Evolutionary conservation across 2,329 filamentous ascomycete species (phyloP).

Genomic region (Colletotrichum siamense): DNA sequence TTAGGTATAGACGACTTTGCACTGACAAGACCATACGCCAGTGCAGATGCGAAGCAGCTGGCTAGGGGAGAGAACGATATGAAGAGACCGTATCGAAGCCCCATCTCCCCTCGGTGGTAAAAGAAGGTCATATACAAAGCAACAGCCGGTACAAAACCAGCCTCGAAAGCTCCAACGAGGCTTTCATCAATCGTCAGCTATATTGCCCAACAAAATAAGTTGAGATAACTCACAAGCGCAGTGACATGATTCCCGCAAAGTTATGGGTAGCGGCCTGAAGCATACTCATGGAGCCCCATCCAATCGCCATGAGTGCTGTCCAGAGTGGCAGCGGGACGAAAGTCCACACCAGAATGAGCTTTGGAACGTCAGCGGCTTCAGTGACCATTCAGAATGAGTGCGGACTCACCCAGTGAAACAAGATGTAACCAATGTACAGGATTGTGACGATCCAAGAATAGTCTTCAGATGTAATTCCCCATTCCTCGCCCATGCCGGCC

Average conservation of each 20-base stretch:
- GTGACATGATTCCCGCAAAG: slow-evolving; percentile 40
- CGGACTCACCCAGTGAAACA: neutral
- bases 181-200: neutral
- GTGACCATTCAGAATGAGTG: too few relatives aligned
- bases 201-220: slow-evolving; percentile 29
- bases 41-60: slow-evolving; percentile 70
- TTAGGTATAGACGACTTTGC: slow-evolving; percentile 59
- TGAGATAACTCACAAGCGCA: slow-evolving; percentile 27
- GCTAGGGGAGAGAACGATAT: slow-evolving; percentile 72
- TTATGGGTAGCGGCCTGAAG: slow-evolving; percentile 36
- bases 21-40: slow-evolving; percentile 70
- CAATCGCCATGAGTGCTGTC: slow-evolving; percentile 19
- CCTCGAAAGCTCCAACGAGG: slow-evolving; percentile 46
- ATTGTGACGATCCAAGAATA: slow-evolving; percentile 18
- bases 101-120: slow-evolving; percentile 64
- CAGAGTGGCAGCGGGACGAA: slow-evolving; percentile 24
- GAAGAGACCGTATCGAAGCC: slow-evolving; percentile 73
- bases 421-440: slow-evolving; percentile 5
- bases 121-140: slow-evolving; percentile 52
- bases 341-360: slow-evolving; percentile 19
- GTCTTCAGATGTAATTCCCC: slow-evolving; percentile 10
- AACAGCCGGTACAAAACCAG: slow-evolving; percentile 46
- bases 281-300: slow-evolving; percentile 21
- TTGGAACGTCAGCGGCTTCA: neutral
- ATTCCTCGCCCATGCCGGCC: slow-evolving; percentile 11